Conservation (phyloP, 2,329 filamentous ascomycete species). For the Ophiocordyceps camponoti-floridani region DNA sequence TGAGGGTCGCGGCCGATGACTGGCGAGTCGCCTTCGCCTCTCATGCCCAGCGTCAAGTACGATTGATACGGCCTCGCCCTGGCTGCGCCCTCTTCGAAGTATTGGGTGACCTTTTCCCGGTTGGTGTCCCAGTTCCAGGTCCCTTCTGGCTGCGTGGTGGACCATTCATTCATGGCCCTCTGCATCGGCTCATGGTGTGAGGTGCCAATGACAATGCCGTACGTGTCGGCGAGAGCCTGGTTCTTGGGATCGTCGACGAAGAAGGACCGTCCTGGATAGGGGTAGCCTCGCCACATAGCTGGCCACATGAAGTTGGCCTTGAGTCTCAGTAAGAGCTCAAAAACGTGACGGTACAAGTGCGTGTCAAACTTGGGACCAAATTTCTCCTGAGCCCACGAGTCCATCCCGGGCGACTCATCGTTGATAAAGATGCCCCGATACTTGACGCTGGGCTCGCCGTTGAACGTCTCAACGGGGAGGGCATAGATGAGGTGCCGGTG, state of each 20-base stretch:
- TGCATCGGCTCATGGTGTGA: constrained; percentile 51
- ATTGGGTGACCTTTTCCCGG: constrained; percentile 31
- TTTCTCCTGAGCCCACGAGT: constrained; percentile 35
- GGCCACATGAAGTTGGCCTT: constrained; percentile 50
- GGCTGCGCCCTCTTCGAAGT: constrained; percentile 36
- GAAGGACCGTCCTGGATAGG: constrained; percentile 34
- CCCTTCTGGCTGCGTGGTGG: constrained; percentile 21
- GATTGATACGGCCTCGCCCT: constrained; percentile 38
- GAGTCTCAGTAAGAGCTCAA: constrained; percentile 42
- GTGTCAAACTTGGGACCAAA: constrained; percentile 29
- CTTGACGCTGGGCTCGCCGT: constrained; percentile 34
- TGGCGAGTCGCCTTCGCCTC: constrained; percentile 38
- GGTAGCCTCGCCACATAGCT: constrained; percentile 40
- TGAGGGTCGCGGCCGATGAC: constrained; percentile 32
- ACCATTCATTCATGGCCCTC: constrained; percentile 33
- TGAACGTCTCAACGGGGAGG: constrained; percentile 11
- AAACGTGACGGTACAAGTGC: constrained; percentile 42
- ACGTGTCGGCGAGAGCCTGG: constrained; percentile 40
- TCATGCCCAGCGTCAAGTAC: constrained; percentile 40
- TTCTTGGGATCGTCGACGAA: constrained; percentile 42
- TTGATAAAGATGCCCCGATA: constrained; percentile 46
- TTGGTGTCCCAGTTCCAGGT: constrained; percentile 44
- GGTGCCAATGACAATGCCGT: constrained; percentile 45
- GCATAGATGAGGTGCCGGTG: constrained; percentile 29
- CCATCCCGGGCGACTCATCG: constrained; percentile 27